Percentiles rank a stretch among this genome's conserved stretches.
Evolutionary conservation across 2,329 filamentous ascomycete species (phyloP).

Genomic region (Microcyclosporella mali): DNA sequence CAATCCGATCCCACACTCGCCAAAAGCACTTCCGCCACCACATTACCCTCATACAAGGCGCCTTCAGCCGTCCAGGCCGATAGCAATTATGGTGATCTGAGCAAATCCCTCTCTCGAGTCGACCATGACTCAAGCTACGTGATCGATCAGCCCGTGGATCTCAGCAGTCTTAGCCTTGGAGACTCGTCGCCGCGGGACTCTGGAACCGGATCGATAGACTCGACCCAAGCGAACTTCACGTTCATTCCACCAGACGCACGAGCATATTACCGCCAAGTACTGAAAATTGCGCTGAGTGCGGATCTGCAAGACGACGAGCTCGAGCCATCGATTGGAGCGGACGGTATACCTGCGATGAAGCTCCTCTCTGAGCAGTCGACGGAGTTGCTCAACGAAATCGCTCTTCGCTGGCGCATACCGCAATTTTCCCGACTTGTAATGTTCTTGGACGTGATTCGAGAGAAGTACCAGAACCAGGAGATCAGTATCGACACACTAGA

Average conservation of each 20-base stretch:
- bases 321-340: conserved; percentile 44
- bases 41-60: conserved; percentile 22
- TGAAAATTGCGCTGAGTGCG: conserved; percentile 65
- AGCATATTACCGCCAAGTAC: conserved; percentile 73
- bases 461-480: conserved; percentile 80
- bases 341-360: conserved; percentile 46
- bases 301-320: conserved; percentile 53
- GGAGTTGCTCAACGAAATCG: conserved; percentile 79
- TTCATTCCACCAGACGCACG: conserved; percentile 84
- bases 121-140: conserved; percentile 45
- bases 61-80: conserved; percentile 17
- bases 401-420: conserved; percentile 82
- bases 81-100: conserved; percentile 36
- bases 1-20: conserved; percentile 79
- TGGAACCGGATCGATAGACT: conserved; percentile 27
- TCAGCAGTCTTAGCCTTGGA: conserved; percentile 59
- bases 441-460: conserved; percentile 75
- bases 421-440: conserved; percentile 72
- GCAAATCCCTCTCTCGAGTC: conserved; percentile 41
- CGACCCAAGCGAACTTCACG: conserved; percentile 54
- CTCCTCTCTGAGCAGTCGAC: conserved; percentile 67
- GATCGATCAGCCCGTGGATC: conserved; percentile 62
- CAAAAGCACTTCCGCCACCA: conserved; percentile 60
- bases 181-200: conserved; percentile 40
- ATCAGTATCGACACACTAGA: conserved; percentile 77